Base-by-base conservation (phyloP, 228 moss, liverwort and hornwort genomes). In the Sphagnum magellanicum region DNA sequence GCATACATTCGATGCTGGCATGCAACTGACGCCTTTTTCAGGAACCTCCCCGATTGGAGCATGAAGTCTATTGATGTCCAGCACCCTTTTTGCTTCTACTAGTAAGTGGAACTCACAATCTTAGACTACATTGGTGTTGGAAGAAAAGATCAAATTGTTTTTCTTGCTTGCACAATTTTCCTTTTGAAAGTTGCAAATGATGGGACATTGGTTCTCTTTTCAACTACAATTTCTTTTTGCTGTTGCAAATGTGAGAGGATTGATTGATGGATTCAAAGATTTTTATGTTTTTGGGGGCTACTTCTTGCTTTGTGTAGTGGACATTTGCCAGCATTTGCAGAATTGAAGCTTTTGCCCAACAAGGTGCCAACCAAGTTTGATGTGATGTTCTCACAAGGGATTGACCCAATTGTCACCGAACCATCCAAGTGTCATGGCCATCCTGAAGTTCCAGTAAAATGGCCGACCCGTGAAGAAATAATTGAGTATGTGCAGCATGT, bases 71-170 rank as follows among this genome's bases (percentile, higher is more conserved):
- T 95, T 51, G 85, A 90, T 52, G 81, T 89, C 48, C 89, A 92
- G 16, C 92, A 95, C 59, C 90, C 95, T 53, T 95, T 82, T 68
- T 87, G 83, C 72, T 95, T 95, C 74, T 95, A 95, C 82, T 95
- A 92, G 88, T 88, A 66, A 75, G 88, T 73, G 17, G 17, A 17
- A 17, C 17, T 17, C 17, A 17, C 17, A 17, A 17, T 17, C 17
- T 17, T 17, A 17, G 17, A 17, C 17, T 17, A 17, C 0, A 17
- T 17, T 17, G 17, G 17, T 17, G 17, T 17, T 17, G 17, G 32
- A 32, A 32, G 32, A 32, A 32, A 0, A 32, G 32, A 32, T 32
- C 32, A 32, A 1, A 32, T 32, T 32, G 0, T 32, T 32, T 32
- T 32, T 32, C 32, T 32, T 32, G 32, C 32, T 32, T 32, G 32